A percentile compares a stretch with the other conserved stretches of the same genome.
phyloP scores from a whole-genome alignment of 768 basidiomycete genomes.

The Pisolithus orientalis region DNA sequence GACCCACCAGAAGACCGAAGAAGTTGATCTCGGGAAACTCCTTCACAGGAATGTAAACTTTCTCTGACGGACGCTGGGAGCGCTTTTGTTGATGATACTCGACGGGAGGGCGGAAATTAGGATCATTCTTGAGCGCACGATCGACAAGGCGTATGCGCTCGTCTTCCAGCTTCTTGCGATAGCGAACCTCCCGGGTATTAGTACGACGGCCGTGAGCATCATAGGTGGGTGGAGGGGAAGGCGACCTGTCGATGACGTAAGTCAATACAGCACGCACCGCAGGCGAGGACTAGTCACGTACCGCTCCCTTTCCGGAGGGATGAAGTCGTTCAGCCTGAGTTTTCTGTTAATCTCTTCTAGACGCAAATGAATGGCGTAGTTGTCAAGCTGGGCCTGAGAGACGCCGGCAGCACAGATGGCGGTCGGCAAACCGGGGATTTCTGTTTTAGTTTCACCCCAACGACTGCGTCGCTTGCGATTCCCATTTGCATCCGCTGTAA shows the following conservation, averaged over 20 bases:
- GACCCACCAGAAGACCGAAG: slow-evolving; percentile 96
- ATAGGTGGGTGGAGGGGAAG: slow-evolving; percentile 96
- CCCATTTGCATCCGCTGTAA: slow-evolving; percentile 72
- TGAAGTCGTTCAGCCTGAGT: slow-evolving; percentile 86
- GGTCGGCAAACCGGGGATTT: slow-evolving; percentile 89
- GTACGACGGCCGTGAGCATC: slow-evolving; percentile 96
- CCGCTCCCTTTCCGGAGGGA: slow-evolving; percentile 94
- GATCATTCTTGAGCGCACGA: slow-evolving; percentile 94
- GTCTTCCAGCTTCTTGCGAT: slow-evolving; percentile 91
- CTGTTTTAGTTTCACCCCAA: slow-evolving; percentile 92
- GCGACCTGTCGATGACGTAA: slow-evolving; percentile 53
- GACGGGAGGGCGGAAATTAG: slow-evolving; percentile 94
- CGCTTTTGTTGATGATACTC: slow-evolving; percentile 96
- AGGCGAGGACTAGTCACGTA: slow-evolving; percentile 24
- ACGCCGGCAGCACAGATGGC: slow-evolving; percentile 92
- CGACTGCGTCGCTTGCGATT: slow-evolving; percentile 94
- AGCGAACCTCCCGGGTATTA: slow-evolving; percentile 97
- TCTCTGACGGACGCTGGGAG: slow-evolving; percentile 89
- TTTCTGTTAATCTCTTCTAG: slow-evolving; percentile 98
- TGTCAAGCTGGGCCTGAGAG: slow-evolving; percentile 92
- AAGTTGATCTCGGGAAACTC: slow-evolving; percentile 99
- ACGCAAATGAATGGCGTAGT: slow-evolving; percentile 93
- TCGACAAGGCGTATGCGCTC: slow-evolving; percentile 92
- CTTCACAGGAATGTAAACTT: slow-evolving; percentile 99
- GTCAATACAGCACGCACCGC: not conserved